phyloP scores from a whole-genome alignment of 192 early-diverging fungal genomes.

The Martensiomyces pterosporus region DNA sequence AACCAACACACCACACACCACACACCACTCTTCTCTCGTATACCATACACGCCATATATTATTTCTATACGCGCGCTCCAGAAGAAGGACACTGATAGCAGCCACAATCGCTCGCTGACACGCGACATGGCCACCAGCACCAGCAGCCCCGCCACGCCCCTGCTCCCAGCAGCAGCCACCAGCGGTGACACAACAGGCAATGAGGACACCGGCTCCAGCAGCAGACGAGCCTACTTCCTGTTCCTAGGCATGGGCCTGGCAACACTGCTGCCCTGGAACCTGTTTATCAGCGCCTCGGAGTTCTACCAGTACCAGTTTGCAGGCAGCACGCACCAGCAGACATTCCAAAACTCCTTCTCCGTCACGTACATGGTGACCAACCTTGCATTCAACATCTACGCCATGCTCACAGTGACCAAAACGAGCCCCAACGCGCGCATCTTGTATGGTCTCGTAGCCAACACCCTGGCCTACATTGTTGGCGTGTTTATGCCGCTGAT shows the following conservation, averaged over 20 bases:
- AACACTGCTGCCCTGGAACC: constrained; percentile 77
- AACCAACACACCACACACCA: too few relatives aligned
- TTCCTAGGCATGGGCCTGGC: constrained; percentile 74
- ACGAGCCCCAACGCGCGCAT: constrained; percentile 42
- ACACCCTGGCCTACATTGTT: constrained; percentile 50
- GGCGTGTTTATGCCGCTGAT: constrained; percentile 53
- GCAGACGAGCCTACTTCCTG: constrained; percentile 49
- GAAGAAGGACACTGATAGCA: too few relatives aligned
- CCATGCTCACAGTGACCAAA: constrained; percentile 46
- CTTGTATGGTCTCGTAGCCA: constrained; percentile 49
- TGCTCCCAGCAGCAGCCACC: too few relatives aligned
- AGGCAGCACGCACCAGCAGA: constrained; percentile 55
- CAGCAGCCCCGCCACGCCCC: too few relatives aligned
- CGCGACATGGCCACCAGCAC: too few relatives aligned
- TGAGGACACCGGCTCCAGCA: not conserved
- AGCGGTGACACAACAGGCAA: too few relatives aligned
- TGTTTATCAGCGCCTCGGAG: constrained; percentile 74
- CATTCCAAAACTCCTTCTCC: constrained; percentile 78
- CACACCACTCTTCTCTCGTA: too few relatives aligned
- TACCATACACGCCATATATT: too few relatives aligned
- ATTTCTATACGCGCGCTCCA: too few relatives aligned
- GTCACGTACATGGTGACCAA: constrained; percentile 60
- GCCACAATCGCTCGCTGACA: too few relatives aligned
- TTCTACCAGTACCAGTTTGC: constrained; percentile 64
- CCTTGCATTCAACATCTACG: constrained; percentile 52